Percentiles rank a stretch among this genome's conserved stretches.
These are phyloP conservation scores for Panus rudis DNA, from an alignment of 768 basidiomycete species.

Conservation along the genomic window DNA sequence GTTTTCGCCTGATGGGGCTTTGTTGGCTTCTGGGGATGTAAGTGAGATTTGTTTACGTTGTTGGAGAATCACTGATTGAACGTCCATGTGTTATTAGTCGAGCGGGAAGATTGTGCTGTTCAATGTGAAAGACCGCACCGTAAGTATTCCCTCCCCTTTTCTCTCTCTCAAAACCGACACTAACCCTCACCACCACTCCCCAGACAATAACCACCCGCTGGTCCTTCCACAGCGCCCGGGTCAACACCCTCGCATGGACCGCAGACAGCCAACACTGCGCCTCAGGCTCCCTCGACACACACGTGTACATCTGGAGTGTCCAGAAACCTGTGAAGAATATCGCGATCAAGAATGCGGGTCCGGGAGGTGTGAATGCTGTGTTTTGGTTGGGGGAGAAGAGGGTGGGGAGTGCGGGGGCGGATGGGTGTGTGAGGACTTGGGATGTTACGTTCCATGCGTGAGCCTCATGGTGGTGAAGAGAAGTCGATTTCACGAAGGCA, in stretches of 20 bases:
- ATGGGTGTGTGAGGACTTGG: slow-evolving; percentile 75
- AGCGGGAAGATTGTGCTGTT: slow-evolving; percentile 77
- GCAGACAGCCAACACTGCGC: slow-evolving; percentile 69
- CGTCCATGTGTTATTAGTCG: slow-evolving; percentile 39
- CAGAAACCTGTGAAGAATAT: slow-evolving; percentile 64
- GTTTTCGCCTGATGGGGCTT: slow-evolving; percentile 70
- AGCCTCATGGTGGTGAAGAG: slow-evolving; percentile 2
- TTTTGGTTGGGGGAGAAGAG: slow-evolving; percentile 62
- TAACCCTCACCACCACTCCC: not conserved
- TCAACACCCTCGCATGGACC: slow-evolving; percentile 75
- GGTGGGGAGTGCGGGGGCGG: slow-evolving; percentile 71
- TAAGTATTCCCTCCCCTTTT: slow-evolving; percentile 19
- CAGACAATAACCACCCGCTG: slow-evolving; percentile 70
- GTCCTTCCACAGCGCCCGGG: slow-evolving; percentile 80
- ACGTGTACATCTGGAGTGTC: slow-evolving; percentile 84
- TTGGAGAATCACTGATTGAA: not conserved
- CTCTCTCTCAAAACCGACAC: not conserved
- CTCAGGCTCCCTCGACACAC: slow-evolving; percentile 89
- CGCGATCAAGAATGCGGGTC: slow-evolving; percentile 77
- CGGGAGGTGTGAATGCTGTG: slow-evolving; percentile 79
- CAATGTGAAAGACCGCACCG: slow-evolving; percentile 61
- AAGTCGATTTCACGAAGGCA: not conserved
- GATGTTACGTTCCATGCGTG: slow-evolving; percentile 40
- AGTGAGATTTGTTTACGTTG: too few relatives aligned
- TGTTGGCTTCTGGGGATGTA: slow-evolving; percentile 84